These are phyloP conservation scores for Keithomyces neogunnii DNA, from an alignment of 2,329 filamentous ascomycete genomes.

Conservation along the genomic window DNA sequence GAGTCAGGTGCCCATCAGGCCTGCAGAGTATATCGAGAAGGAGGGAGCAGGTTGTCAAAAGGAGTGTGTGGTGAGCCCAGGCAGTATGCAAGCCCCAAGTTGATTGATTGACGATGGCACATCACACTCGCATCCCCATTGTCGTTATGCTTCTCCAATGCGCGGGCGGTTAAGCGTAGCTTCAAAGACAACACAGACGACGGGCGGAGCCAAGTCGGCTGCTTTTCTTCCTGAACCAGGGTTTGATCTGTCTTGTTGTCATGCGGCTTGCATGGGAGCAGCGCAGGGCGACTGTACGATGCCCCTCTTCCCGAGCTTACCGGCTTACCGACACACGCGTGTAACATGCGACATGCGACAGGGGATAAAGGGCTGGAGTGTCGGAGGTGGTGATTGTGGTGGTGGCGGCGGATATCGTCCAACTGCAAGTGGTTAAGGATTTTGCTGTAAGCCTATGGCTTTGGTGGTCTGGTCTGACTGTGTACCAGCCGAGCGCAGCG, in stretches of 20 bases:
- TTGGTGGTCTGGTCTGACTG: neutral
- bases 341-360: neutral
- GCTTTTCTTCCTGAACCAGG: neutral
- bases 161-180: too few species aligned
- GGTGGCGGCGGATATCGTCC: neutral
- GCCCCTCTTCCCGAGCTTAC: constrained; percentile 2
- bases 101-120: too few species aligned
- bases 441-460: neutral
- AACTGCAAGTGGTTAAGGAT: neutral
- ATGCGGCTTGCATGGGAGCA: neutral
- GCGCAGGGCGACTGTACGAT: neutral
- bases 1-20: neutral
- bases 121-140: too few species aligned
- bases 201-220: neutral
- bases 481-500: too few species aligned
- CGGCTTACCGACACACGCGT: neutral
- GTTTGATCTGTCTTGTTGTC: neutral
- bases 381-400: neutral
- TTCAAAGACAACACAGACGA: neutral
- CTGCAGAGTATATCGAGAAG: neutral
- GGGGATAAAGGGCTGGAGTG: neutral
- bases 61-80: neutral
- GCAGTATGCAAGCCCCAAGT: neutral
- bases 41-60: neutral
- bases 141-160: too few species aligned